phyloP scores from a whole-genome alignment of 768 basidiomycete genomes.

The Amanita subjunquillea region DNA sequence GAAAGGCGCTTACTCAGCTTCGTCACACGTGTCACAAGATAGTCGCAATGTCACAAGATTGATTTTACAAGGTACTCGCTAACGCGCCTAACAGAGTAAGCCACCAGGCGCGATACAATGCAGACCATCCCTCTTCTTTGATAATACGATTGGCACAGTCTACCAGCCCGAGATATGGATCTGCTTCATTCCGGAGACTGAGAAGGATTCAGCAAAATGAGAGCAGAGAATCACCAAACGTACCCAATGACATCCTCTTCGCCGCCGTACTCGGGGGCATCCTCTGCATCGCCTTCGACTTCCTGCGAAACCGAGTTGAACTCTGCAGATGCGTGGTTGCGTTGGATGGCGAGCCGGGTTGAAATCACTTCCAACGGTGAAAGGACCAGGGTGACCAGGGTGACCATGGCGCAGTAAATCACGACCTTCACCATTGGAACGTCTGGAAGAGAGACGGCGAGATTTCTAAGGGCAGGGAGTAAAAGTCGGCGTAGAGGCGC shows the following conservation, averaged over 20 bases:
- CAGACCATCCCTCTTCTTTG: slow-evolving; percentile 66
- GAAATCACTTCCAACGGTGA: slow-evolving; percentile 75
- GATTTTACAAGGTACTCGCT: slow-evolving; percentile 41
- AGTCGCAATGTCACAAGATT: not conserved
- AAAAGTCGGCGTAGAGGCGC: slow-evolving; percentile 36
- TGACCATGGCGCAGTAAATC: slow-evolving; percentile 47
- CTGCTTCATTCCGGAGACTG: slow-evolving; percentile 66
- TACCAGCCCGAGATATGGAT: slow-evolving; percentile 66
- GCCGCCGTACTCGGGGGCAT: slow-evolving; percentile 52
- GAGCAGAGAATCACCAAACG: slow-evolving; percentile 12
- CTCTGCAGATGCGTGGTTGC: slow-evolving; percentile 70
- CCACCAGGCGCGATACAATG: slow-evolving; percentile 84
- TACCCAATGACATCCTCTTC: slow-evolving; percentile 85
- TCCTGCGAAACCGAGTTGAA: slow-evolving; percentile 71
- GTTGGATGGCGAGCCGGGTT: slow-evolving; percentile 72
- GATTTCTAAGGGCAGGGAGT: slow-evolving; percentile 27
- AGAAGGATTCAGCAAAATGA: not conserved
- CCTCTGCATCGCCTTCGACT: slow-evolving; percentile 54
- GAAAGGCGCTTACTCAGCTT: slow-evolving; percentile 12
- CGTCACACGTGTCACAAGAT: slow-evolving; percentile 21
- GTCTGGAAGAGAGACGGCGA: slow-evolving; percentile 23
- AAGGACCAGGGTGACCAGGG: slow-evolving; percentile 47
- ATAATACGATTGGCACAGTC: slow-evolving; percentile 72
- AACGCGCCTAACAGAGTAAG: slow-evolving; percentile 58
- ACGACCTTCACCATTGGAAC: slow-evolving; percentile 39